Evolutionary conservation across 2,329 filamentous ascomycete genomes (phyloP).

Genomic region (Piedraia hortae): DNA sequence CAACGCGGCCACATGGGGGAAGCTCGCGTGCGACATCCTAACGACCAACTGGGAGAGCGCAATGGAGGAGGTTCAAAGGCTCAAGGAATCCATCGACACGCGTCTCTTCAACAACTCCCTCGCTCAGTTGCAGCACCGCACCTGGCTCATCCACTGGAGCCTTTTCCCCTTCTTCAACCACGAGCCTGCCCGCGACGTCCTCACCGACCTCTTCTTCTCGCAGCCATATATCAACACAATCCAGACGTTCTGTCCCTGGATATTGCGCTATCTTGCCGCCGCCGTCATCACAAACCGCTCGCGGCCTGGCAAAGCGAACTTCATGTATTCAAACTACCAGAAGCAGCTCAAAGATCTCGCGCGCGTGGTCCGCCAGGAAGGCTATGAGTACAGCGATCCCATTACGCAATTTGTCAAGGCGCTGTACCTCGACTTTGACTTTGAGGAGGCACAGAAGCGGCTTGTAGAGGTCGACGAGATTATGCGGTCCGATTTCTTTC

Average conservation of each 20-base stretch:
- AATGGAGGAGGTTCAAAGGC: conserved; percentile 71
- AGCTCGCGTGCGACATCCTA: conserved; percentile 86
- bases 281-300: conserved; percentile 73
- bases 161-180: conserved; percentile 98
- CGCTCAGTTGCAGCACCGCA: conserved; percentile 84
- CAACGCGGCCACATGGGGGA: conserved; percentile 85
- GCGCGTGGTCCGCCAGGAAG: conserved; percentile 84
- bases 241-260: conserved; percentile 91
- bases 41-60: conserved; percentile 85
- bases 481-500: conserved; percentile 83
- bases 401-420: conserved; percentile 92
- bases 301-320: conserved; percentile 54
- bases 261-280: conserved; percentile 75
- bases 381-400: conserved; percentile 90
- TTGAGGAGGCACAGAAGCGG: conserved; percentile 82
- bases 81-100: conserved; percentile 76
- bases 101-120: conserved; percentile 90
- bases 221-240: conserved; percentile 98
- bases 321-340: conserved; percentile 91
- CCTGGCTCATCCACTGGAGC: conserved; percentile 93
- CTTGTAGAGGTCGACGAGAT: conserved; percentile 73
- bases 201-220: conserved; percentile 93
- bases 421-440: conserved; percentile 87
- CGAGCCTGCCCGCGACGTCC: conserved; percentile 63
- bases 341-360: conserved; percentile 97